A percentile compares a stretch with the other conserved stretches of the same genome.
phyloP scores from a whole-genome alignment of 441 rosid species.

The Aleurites moluccanus region DNA sequence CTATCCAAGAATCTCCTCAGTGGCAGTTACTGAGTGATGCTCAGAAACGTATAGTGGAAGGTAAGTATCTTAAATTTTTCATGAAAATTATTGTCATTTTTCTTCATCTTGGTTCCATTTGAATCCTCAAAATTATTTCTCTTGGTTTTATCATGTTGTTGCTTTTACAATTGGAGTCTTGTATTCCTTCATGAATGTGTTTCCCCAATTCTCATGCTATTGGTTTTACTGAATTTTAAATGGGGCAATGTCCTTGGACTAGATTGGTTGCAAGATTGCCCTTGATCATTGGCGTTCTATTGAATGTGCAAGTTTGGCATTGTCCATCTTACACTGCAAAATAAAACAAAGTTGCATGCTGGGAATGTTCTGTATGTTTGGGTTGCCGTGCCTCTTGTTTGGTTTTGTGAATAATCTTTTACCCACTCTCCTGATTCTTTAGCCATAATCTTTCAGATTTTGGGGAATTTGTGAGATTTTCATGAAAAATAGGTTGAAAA shows the following conservation, averaged over 20 bases:
- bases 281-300: background rate
- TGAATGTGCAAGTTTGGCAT: background rate
- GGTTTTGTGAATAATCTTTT: background rate
- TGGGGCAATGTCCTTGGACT: background rate
- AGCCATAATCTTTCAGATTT: background rate
- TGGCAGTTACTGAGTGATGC: conserved; percentile 66
- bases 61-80: conserved; percentile 35
- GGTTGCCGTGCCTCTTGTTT: background rate
- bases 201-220: background rate
- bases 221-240: conserved; percentile 1
- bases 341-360: background rate
- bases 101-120: conserved; percentile 2
- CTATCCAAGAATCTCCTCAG: conserved; percentile 61
- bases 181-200: background rate
- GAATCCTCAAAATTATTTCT: background rate
- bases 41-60: conserved; percentile 70
- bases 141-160: background rate
- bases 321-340: background rate
- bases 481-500: background rate
- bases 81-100: background rate
- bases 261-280: too few species aligned
- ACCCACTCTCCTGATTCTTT: background rate
- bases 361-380: background rate
- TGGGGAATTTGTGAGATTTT: background rate
- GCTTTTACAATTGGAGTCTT: conserved; percentile 1